Percentiles rank a stretch among this genome's conserved stretches.
These are phyloP conservation scores for Carex arenaria DNA, from an alignment of 202 grass and related monocot species.

Conservation along the genomic window DNA sequence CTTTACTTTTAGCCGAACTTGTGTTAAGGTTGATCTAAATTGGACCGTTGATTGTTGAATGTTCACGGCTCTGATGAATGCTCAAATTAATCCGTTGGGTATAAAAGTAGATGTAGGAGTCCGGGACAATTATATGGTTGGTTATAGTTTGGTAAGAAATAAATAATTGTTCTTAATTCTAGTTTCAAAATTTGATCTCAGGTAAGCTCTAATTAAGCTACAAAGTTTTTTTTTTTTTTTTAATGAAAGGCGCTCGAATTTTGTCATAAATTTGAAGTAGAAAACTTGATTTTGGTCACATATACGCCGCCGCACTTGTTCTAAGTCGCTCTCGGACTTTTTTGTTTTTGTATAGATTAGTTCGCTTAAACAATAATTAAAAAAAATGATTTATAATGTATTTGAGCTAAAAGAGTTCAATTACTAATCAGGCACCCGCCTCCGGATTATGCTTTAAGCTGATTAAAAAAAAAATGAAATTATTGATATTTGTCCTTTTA, in stretches of 20 bases:
- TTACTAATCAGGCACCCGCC: not conserved
- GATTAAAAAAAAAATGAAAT: not conserved
- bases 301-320: not conserved
- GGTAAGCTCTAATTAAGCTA: not conserved
- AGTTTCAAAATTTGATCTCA: not conserved
- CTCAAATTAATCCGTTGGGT: not conserved
- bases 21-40: not conserved
- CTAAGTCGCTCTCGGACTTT: not conserved
- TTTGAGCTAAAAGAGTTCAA: not conserved
- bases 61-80: not conserved
- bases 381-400: not conserved
- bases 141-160: constrained; percentile 5
- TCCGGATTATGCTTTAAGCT: not conserved
- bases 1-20: not conserved
- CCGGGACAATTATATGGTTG: not conserved
- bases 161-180: not conserved
- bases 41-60: not conserved
- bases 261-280: not conserved
- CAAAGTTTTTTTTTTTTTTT: not conserved
- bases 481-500: not conserved
- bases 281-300: not conserved
- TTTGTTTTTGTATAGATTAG: not conserved
- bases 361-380: not conserved
- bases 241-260: not conserved
- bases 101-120: not conserved